Conservation (phyloP, 1,139 yeast genomes). For the Lodderomyces oxycetoniae region DNA sequence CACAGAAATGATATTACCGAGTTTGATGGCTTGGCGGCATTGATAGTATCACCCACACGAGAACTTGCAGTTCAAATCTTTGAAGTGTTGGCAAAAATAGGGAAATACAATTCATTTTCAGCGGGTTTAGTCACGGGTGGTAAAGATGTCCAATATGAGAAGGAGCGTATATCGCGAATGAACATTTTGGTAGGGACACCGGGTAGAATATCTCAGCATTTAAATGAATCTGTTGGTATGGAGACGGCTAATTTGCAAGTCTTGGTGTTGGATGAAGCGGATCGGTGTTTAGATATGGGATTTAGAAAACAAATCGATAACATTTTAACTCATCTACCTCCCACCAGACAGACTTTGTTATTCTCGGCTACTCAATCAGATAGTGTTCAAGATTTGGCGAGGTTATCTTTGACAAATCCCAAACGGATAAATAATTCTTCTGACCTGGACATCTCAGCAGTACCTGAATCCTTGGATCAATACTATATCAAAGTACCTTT, state of each 20-base stretch:
- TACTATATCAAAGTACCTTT: conserved; percentile 68
- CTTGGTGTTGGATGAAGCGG: conserved; percentile 92
- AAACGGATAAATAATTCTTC: conserved; percentile 63
- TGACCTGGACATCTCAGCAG: conserved; percentile 47
- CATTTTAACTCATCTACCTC: conserved; percentile 77
- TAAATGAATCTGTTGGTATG: conserved; percentile 89
- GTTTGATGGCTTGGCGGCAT: conserved; percentile 87
- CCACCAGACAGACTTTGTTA: conserved; percentile 79
- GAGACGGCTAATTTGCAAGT: conserved; percentile 76
- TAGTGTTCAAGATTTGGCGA: conserved; percentile 79
- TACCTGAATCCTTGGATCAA: conserved; percentile 85
- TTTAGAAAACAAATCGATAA: conserved; percentile 85
- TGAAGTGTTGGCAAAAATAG: conserved; percentile 82
- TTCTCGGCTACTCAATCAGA: conserved; percentile 95
- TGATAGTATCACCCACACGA: conserved; percentile 88
- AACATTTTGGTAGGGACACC: conserved; percentile 95
- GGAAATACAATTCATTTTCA: conserved; percentile 72
- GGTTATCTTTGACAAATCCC: conserved; percentile 80
- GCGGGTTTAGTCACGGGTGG: conserved; percentile 98
- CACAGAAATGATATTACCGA: conserved; percentile 78
- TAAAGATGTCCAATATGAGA: conserved; percentile 82
- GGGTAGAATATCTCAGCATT: conserved; percentile 88
- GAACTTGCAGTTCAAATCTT: conserved; percentile 93
- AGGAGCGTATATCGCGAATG: conserved; percentile 76
- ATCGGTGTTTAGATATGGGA: conserved; percentile 94